A percentile compares a stretch with the other conserved stretches of the same genome.
These are phyloP conservation scores for Lachnum nothofagi DNA, from an alignment of 2,329 filamentous ascomycete species.

Conservation along the genomic window DNA sequence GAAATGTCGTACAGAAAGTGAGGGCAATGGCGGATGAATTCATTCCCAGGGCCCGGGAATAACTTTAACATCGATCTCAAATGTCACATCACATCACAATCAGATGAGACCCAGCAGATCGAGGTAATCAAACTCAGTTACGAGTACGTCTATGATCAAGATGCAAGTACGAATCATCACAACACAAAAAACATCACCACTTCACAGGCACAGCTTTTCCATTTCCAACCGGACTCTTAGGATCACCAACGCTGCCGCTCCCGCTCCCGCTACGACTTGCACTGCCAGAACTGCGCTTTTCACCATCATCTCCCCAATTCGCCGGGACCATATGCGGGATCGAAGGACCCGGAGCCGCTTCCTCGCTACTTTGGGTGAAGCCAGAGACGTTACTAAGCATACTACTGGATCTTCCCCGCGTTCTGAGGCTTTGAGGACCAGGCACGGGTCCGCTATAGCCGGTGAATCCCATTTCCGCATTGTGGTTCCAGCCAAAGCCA, in stretches of 20 bases:
- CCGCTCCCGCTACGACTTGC: conserved; percentile 35
- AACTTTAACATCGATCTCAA: too few relatives aligned
- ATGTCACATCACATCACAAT: too few relatives aligned
- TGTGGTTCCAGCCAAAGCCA: conserved; percentile 27
- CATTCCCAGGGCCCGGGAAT: too few relatives aligned
- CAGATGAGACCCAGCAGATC: too few relatives aligned
- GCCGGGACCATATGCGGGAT: conserved; percentile 8
- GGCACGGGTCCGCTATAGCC: conserved; percentile 7
- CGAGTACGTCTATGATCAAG: not conserved
- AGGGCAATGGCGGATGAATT: too few relatives aligned
- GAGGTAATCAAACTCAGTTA: not conserved
- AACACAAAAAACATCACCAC: conserved; percentile 2
- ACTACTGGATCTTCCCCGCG: conserved; percentile 56
- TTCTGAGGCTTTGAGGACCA: conserved; percentile 14
- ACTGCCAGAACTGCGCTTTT: conserved; percentile 21
- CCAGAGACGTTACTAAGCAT: conserved; percentile 65
- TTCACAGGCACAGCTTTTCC: conserved; percentile 4
- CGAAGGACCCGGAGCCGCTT: conserved; percentile 21
- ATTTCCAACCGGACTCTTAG: conserved; percentile 43
- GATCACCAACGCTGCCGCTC: conserved; percentile 45
- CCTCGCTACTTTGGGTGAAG: conserved; percentile 57
- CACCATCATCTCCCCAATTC: conserved; percentile 18
- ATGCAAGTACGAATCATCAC: not conserved
- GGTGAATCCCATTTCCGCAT: not conserved
- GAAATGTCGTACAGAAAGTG: too few relatives aligned